A percentile compares a stretch with the other conserved stretches of the same genome.
Conservation (phyloP, 2,329 filamentous ascomycete species). For the Beauveria caledonica region DNA sequence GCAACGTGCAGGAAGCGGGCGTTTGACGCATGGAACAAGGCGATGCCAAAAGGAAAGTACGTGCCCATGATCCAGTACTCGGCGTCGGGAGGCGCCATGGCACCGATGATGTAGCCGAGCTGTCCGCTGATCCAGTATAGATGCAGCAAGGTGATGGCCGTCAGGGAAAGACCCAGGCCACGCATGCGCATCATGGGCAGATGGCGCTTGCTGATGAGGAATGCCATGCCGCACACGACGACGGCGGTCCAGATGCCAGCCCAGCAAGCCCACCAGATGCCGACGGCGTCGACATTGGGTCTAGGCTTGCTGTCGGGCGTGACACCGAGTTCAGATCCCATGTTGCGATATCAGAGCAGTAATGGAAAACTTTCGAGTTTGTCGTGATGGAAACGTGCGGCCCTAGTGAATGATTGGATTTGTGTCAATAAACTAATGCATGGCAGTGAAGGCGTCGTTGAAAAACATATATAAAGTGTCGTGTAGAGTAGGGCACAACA, state of each 20-base stretch:
- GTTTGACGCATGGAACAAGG: constrained; percentile 57
- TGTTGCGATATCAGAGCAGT: not conserved
- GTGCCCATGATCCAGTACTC: constrained; percentile 60
- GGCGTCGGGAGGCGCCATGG: constrained; percentile 35
- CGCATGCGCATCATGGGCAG: constrained; percentile 31
- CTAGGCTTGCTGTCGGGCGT: constrained; percentile 15
- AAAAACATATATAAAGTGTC: not conserved
- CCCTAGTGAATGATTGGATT: not conserved
- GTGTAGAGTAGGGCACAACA: not conserved
- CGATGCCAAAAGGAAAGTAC: constrained; percentile 55
- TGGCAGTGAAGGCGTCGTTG: not conserved
- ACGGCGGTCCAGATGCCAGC: constrained; percentile 26
- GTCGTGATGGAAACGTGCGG: too few relatives aligned
- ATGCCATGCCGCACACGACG: constrained; percentile 30
- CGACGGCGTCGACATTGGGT: constrained; percentile 20
- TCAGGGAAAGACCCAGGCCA: constrained; percentile 31
- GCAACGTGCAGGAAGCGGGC: constrained; percentile 50
- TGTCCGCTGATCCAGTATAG: constrained; percentile 33
- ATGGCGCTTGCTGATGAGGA: constrained; percentile 27
- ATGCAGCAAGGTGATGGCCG: constrained; percentile 31
- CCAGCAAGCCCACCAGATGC: constrained; percentile 28
- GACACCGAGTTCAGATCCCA: constrained; percentile 21
- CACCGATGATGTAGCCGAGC: constrained; percentile 28
- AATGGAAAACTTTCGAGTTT: too few relatives aligned
- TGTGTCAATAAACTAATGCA: not conserved